These are phyloP conservation scores for Zygosaccharomyces bailii DNA, from an alignment of 805 yeast genomes.

Conservation along the genomic window DNA sequence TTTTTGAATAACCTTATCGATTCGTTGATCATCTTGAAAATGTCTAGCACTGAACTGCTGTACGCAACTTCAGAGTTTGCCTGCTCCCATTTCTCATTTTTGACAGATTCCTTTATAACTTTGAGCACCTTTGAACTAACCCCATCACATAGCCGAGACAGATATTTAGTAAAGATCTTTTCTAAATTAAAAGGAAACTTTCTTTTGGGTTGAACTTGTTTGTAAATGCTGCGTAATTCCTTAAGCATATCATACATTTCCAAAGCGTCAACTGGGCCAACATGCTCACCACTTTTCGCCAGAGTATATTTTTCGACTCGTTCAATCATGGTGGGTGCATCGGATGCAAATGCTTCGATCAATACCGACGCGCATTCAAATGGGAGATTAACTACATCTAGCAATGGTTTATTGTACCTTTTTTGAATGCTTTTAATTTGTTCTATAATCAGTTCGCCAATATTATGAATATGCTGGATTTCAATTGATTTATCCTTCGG, in stretches of 20 bases:
- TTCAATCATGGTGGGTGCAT: constrained; percentile 48
- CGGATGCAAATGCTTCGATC: constrained; percentile 52
- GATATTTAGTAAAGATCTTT: constrained; percentile 47
- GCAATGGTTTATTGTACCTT: constrained; percentile 56
- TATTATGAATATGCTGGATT: constrained; percentile 52
- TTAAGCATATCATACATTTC: constrained; percentile 52
- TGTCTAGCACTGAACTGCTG: constrained; percentile 64
- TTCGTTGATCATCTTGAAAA: constrained; percentile 60
- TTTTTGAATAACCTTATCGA: constrained; percentile 53
- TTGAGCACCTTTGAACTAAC: constrained; percentile 45
- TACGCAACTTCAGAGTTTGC: constrained; percentile 44
- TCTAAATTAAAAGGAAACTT: constrained; percentile 56
- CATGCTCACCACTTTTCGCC: constrained; percentile 31
- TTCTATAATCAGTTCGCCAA: constrained; percentile 51
- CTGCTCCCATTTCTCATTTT: constrained; percentile 55
- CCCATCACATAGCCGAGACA: constrained; percentile 40
- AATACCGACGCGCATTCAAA: constrained; percentile 46
- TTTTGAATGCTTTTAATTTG: constrained; percentile 53
- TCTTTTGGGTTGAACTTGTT: constrained; percentile 44
- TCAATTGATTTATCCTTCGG: constrained; percentile 58
- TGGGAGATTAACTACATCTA: constrained; percentile 55
- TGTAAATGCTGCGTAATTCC: constrained; percentile 50
- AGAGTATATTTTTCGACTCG: constrained; percentile 44
- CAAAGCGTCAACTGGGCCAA: constrained; percentile 54
- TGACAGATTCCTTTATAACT: constrained; percentile 53